A percentile compares a stretch with the other conserved stretches of the same genome.
Evolutionary conservation across 2,329 filamentous ascomycete species (phyloP).

Genomic region (Calonectria henricotiae): DNA sequence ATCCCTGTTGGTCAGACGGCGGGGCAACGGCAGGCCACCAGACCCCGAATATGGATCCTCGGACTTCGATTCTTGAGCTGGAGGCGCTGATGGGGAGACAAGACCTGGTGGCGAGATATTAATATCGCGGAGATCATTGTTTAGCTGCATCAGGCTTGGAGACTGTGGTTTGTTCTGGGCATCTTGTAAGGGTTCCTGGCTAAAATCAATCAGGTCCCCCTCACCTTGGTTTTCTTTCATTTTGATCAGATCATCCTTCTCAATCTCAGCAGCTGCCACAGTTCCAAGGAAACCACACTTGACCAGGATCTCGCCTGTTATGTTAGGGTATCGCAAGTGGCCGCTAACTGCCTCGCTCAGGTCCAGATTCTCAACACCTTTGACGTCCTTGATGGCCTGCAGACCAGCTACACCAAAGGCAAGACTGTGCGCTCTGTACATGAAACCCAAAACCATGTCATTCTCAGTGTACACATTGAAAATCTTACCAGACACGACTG

Average conservation of each 20-base stretch:
- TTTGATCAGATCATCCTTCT: conserved; percentile 68
- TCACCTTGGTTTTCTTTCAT: conserved; percentile 60
- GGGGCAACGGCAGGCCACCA: conserved; percentile 44
- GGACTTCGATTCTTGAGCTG: conserved; percentile 25
- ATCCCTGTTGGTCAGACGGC: conserved; percentile 23
- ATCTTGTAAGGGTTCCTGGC: conserved; percentile 41
- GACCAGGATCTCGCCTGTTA: conserved; percentile 69
- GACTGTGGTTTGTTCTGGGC: conserved; percentile 37
- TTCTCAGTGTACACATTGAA: conserved; percentile 93
- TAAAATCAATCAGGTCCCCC: conserved; percentile 55
- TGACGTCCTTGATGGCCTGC: conserved; percentile 79
- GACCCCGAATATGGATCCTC: conserved; percentile 1
- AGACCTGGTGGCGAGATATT: conserved; percentile 52
- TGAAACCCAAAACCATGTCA: conserved; percentile 88
- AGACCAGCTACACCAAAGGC: conserved; percentile 89
- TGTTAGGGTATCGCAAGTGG: conserved; percentile 68
- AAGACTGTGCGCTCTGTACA: conserved; percentile 88
- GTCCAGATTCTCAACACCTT: conserved; percentile 74
- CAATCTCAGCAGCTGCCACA: conserved; percentile 64
- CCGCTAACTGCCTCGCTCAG: conserved; percentile 70
- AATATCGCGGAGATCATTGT: conserved; percentile 52
- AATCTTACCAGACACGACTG: conserved; percentile 84
- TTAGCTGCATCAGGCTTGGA: conserved; percentile 41
- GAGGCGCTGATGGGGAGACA: conserved; percentile 44
- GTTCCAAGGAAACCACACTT: conserved; percentile 69